Evolutionary conservation across 2,329 filamentous ascomycete genomes (phyloP), one percentile per base, ranked within the genome.

Genomic region (Pseudogymnoascus sp.): DNA sequence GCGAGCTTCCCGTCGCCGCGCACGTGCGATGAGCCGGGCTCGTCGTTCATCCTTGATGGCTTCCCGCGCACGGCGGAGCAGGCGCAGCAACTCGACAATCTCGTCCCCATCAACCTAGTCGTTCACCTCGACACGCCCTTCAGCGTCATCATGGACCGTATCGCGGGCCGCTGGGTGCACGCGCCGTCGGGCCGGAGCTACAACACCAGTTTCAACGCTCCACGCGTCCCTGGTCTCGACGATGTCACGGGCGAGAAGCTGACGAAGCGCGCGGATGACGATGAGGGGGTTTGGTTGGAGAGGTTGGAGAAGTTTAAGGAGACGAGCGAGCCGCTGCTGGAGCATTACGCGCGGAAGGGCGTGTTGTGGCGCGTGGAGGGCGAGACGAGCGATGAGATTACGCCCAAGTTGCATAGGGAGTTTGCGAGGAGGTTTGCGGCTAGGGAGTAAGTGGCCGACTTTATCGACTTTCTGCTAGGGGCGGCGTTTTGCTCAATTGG

Each of bases 91-190:
- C 83, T 97, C 58, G 92, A 96, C 72, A 78, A 79, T 52, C 81
- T 97, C 35, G 84, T 97, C 33, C 92, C 93, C n/a, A 92, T 99
- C 74, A 99, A 99, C 76, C 83, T 97, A 65, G 94, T 92, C 59
- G 88, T 97, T 64, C 91, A 90, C 62, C 81, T 97, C 68, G 83
- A 88, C 72, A 97, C 93, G 0, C 94, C 94, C 0, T 84, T 90
- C 35, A 84, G 88, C 7, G 90, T 97, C 65, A 92, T 99, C 65
- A 82, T 97, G 67, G 86, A 92, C 69, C 89, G 94, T 62, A 97
- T 99, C 69, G 86, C 90, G 45, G 92, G 91, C 60, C 88, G 94
- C 63, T 97, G 92, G 92, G 88, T 97, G 41, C 94, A 99, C 75
- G 89, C 90, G 70, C 86, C 91, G 0, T 96, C 91, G 0, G 94